Conservation (phyloP, 140 eudicot species). For the Stevia rebaudiana region DNA sequence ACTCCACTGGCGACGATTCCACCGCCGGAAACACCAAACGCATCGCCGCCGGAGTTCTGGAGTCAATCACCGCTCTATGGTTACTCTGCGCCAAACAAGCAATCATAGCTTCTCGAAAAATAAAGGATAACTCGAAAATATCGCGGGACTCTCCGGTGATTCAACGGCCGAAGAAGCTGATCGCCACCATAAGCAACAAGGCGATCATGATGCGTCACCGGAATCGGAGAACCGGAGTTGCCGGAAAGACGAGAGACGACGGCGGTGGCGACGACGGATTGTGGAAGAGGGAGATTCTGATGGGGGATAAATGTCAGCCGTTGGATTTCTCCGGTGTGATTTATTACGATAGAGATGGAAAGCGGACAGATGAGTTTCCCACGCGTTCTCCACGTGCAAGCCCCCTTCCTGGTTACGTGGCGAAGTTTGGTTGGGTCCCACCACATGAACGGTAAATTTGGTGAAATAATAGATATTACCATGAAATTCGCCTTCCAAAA, state of each 20-base stretch:
- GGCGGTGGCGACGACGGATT: conserved; percentile 44
- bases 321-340: conserved; percentile 52
- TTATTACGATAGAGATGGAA: conserved; percentile 45
- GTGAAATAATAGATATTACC: neutral
- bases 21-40: conserved; percentile 3
- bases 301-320: conserved; percentile 61
- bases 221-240: too few relatives aligned
- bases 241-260: neutral
- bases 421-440: conserved; percentile 17
- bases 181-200: conserved; percentile 36
- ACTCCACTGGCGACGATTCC: too few relatives aligned
- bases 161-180: conserved; percentile 33
- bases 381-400: conserved; percentile 41
- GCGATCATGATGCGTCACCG: conserved; percentile 24
- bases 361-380: conserved; percentile 35
- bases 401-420: conserved; percentile 21
- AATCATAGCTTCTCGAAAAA: conserved; percentile 31
- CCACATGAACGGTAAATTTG: conserved; percentile 19
- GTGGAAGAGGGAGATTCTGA: conserved; percentile 43
- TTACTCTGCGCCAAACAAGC: conserved; percentile 24
- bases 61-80: conserved; percentile 23
- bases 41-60: conserved; percentile 6
- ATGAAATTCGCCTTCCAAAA: too few relatives aligned
- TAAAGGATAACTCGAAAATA: conserved; percentile 21
- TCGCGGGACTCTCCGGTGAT: too few relatives aligned